phyloP scores from a whole-genome alignment of 371 early-diverging fungal genomes.

The Mortierella sp. region DNA sequence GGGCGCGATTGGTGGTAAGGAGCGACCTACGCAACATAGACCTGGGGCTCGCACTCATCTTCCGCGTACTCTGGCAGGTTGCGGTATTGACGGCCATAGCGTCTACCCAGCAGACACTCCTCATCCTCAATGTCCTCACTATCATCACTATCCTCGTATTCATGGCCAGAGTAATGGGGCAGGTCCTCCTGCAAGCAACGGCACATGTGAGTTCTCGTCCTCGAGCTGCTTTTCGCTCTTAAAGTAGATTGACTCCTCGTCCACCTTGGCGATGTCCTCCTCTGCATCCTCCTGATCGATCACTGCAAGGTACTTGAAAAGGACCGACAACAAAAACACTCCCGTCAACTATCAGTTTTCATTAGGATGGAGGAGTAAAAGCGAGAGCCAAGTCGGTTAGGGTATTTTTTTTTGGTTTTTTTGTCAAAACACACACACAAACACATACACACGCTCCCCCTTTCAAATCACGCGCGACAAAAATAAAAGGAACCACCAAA shows the following conservation, averaged over 20 bases:
- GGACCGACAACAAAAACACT: conserved; percentile 36
- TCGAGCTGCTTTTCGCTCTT: conserved; percentile 46
- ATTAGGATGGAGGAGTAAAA: not conserved
- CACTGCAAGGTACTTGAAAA: conserved; percentile 35
- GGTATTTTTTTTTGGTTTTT: not conserved
- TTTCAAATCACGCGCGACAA: not conserved
- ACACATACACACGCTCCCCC: too few species aligned
- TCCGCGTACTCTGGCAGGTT: conserved; percentile 30
- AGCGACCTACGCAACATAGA: conserved; percentile 7
- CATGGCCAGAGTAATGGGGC: conserved; percentile 17
- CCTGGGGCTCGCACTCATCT: conserved; percentile 27
- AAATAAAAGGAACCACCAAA: not conserved
- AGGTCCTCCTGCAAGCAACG: conserved; percentile 29
- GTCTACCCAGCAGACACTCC: not conserved
- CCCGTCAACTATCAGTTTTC: conserved; percentile 26
- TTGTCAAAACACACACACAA: not conserved
- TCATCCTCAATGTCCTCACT: conserved; percentile 18
- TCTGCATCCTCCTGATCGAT: conserved; percentile 9
- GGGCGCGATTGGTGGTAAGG: not conserved
- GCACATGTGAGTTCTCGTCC: conserved; percentile 29
- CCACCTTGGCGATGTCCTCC: conserved; percentile 6
- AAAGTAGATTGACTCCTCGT: conserved; percentile 36
- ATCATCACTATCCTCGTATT: conserved; percentile 6
- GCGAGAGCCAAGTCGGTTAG: not conserved
- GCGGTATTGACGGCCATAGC: not conserved